These are phyloP conservation scores for Leptographium procerum DNA, from an alignment of 2,329 filamentous ascomycete genomes.

Conservation along the genomic window DNA sequence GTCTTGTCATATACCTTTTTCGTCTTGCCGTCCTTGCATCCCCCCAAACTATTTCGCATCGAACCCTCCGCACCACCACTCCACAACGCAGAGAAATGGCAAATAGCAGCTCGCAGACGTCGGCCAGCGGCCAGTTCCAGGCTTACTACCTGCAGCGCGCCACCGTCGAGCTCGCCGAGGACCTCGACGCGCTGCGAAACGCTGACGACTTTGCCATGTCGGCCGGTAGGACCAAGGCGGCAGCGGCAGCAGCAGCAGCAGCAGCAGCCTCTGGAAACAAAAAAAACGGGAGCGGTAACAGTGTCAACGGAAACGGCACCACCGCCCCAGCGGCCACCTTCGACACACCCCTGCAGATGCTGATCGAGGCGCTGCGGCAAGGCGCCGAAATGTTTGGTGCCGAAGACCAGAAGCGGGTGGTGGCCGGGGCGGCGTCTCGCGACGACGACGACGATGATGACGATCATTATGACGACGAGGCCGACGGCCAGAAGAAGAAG, in stretches of 20 bases:
- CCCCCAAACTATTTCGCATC: not conserved
- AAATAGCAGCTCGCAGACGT: not conserved
- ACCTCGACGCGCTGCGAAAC: conserved; percentile 56
- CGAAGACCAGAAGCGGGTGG: conserved; percentile 28
- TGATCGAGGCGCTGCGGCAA: conserved; percentile 58
- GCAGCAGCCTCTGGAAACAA: not conserved
- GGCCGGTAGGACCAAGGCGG: conserved; percentile 38
- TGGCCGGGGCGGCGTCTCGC: conserved; percentile 3
- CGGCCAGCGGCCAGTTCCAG: conserved; percentile 33
- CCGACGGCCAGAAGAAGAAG: too few species aligned
- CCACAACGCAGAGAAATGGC: too few species aligned
- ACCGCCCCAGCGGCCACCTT: conserved; percentile 25
- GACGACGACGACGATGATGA: too few species aligned
- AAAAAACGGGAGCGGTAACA: not conserved
- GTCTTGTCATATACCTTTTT: too few species aligned
- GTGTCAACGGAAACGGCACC: not conserved
- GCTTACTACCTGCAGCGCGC: conserved; percentile 59
- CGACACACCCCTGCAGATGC: conserved; percentile 30
- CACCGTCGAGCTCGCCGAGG: conserved; percentile 61
- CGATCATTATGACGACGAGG: too few species aligned
- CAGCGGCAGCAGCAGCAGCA: not conserved
- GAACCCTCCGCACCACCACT: not conserved
- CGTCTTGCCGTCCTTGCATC: not conserved
- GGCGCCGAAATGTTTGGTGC: conserved; percentile 49
- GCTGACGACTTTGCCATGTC: conserved; percentile 56